These are phyloP conservation scores for Penicillium carneum DNA, from an alignment of 2,329 filamentous ascomycete genomes.

Conservation along the genomic window DNA sequence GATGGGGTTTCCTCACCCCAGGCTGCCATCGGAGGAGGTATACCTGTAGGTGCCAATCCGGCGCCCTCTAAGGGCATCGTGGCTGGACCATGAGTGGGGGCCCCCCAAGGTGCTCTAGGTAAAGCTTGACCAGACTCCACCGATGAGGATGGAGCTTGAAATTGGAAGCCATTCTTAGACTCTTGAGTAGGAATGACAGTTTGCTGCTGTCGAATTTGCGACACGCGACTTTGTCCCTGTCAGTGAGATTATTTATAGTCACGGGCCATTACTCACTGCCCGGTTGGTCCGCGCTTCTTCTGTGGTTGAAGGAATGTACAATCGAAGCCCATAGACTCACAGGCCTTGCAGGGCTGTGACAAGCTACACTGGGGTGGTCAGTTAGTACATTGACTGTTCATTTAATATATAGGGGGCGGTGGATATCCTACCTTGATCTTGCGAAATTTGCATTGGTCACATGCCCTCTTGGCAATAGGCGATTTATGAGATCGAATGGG, in stretches of 20 bases:
- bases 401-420: background rate
- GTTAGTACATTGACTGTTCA: conserved; percentile 7
- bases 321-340: conserved; percentile 48
- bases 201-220: conserved; percentile 50
- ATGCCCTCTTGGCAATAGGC: conserved; percentile 47
- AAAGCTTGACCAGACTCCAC: conserved; percentile 32
- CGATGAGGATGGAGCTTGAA: conserved; percentile 33
- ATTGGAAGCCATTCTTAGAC: conserved; percentile 33
- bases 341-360: conserved; percentile 49
- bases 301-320: conserved; percentile 54
- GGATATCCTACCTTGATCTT: conserved; percentile 45
- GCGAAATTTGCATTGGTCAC: conserved; percentile 53
- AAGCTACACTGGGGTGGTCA: conserved; percentile 46
- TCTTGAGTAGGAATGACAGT: conserved; percentile 31
- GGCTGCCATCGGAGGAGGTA: conserved; percentile 29
- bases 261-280: conserved; percentile 42
- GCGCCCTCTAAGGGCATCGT: conserved; percentile 35
- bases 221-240: conserved; percentile 42
- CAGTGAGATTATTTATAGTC: conserved; percentile 18
- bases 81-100: conserved; percentile 31
- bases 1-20: conserved; percentile 36
- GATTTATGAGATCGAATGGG: conserved; percentile 38
- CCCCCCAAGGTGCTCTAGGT: conserved; percentile 34
- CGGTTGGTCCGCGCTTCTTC: conserved; percentile 52
- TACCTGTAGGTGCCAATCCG: conserved; percentile 29